A percentile compares a stretch with the other conserved stretches of the same genome.
Conservation (phyloP, 371 early-diverging fungal species). For the Cokeromyces recurvatus region DNA sequence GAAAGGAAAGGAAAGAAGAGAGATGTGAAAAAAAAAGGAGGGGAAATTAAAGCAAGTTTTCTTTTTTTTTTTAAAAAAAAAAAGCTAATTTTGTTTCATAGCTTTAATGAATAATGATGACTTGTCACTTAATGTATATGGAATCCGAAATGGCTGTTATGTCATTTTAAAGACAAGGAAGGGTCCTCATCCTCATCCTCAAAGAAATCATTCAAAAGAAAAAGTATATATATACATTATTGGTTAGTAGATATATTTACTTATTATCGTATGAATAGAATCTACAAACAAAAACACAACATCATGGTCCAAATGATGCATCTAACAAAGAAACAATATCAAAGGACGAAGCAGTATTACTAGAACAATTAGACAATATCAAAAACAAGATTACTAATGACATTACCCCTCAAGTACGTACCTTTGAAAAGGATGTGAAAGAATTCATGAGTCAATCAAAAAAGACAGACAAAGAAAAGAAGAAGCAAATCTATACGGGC, state of each 20-base stretch:
- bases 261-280: no score
- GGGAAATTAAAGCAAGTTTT: background rate
- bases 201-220: background rate
- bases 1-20: no score
- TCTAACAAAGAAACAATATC: conserved; percentile 3
- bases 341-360: background rate
- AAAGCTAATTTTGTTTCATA: background rate
- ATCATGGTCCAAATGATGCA: no score
- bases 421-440: conserved; percentile 14
- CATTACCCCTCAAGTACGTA: conserved; percentile 8
- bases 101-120: conserved; percentile 13
- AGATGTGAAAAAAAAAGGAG: no score
- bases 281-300: no score
- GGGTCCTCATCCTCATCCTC: background rate
- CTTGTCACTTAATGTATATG: conserved; percentile 10
- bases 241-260: no score
- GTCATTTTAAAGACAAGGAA: conserved; percentile 1
- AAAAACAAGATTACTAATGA: conserved; percentile 6
- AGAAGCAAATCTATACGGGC: conserved; percentile 14
- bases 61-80: background rate
- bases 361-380: conserved; percentile 5
- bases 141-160: conserved; percentile 9
- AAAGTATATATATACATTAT: background rate
- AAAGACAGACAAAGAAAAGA: conserved; percentile 11
- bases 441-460: conserved; percentile 1